These are phyloP conservation scores for Corynespora cassiicola DNA, from an alignment of 2,329 filamentous ascomycete species.

Conservation along the genomic window DNA sequence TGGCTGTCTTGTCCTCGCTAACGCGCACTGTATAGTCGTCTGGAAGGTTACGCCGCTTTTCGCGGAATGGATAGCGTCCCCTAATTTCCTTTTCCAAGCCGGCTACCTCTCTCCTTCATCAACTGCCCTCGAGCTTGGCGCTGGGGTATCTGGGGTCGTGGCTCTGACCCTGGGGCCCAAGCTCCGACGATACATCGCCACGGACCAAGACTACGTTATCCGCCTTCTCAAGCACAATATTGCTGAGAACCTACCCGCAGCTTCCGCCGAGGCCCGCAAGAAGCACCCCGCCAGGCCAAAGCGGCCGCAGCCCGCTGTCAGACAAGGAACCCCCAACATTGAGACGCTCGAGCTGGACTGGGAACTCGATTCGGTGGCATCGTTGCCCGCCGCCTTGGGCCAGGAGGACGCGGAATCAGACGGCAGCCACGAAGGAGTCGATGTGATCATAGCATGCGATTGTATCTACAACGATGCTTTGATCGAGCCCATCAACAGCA, in stretches of 20 bases:
- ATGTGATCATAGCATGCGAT: slow-evolving; percentile 83
- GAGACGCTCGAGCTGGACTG: slow-evolving; percentile 85
- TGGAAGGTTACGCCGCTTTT: slow-evolving; percentile 91
- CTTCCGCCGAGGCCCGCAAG: slow-evolving; percentile 8
- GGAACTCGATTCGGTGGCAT: slow-evolving; percentile 66
- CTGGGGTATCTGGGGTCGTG: slow-evolving; percentile 83
- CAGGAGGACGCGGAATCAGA: slow-evolving; percentile 38
- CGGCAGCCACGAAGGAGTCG: slow-evolving; percentile 55
- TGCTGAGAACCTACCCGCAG: slow-evolving; percentile 59
- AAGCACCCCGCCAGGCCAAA: slow-evolving; percentile 19
- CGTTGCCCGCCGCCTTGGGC: slow-evolving; percentile 58
- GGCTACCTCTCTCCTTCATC: slow-evolving; percentile 62
- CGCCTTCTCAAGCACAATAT: slow-evolving; percentile 80
- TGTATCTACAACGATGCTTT: slow-evolving; percentile 95
- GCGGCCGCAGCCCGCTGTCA: neutral
- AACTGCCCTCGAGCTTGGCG: slow-evolving; percentile 81
- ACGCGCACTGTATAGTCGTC: slow-evolving; percentile 65
- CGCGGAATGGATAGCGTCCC: slow-evolving; percentile 76
- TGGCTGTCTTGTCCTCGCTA: slow-evolving; percentile 31
- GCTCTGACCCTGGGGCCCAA: slow-evolving; percentile 70
- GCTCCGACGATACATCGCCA: slow-evolving; percentile 74
- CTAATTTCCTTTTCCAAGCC: slow-evolving; percentile 68
- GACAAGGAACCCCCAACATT: too few relatives aligned
- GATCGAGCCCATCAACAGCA: slow-evolving; percentile 80
- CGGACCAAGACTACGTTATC: slow-evolving; percentile 86